These are phyloP conservation scores for Cercospora sesami DNA, from an alignment of 2,329 filamentous ascomycete species.

Conservation along the genomic window DNA sequence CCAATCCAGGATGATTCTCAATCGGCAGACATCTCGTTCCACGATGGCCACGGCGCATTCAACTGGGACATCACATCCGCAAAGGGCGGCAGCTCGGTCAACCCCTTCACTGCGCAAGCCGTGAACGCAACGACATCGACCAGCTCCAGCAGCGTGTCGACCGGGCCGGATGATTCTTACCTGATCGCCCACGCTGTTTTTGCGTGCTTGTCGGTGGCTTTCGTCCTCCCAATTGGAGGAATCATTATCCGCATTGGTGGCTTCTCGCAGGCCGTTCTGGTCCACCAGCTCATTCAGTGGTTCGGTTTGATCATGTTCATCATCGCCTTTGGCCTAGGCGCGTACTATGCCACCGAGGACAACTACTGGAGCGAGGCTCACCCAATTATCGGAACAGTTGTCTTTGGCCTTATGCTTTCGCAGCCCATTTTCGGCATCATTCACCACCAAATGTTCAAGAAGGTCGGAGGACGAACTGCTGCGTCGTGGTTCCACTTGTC, in stretches of 20 bases:
- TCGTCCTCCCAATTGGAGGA: constrained; percentile 49
- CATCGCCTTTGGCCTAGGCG: constrained; percentile 53
- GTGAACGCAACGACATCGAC: constrained; percentile 13
- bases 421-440: constrained; percentile 56
- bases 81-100: constrained; percentile 45
- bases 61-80: constrained; percentile 52
- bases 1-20: constrained; percentile 49
- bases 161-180: constrained; percentile 19
- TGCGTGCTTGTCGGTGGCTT: constrained; percentile 47
- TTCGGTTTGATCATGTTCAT: constrained; percentile 52
- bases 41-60: constrained; percentile 47
- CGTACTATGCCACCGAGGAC: constrained; percentile 33
- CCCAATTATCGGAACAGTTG: constrained; percentile 55
- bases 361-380: constrained; percentile 49
- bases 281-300: constrained; percentile 52
- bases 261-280: constrained; percentile 46
- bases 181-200: constrained; percentile 49
- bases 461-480: constrained; percentile 41
- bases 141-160: background rate
- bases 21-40: constrained; percentile 47
- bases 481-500: constrained; percentile 46
- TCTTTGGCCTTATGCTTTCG: constrained; percentile 55
- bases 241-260: constrained; percentile 48
- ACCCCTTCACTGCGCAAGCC: constrained; percentile 43
- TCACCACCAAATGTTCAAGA: constrained; percentile 53